Conservation (phyloP, 495 filamentous ascomycete genomes). For the Elasticomyces elasticus region DNA sequence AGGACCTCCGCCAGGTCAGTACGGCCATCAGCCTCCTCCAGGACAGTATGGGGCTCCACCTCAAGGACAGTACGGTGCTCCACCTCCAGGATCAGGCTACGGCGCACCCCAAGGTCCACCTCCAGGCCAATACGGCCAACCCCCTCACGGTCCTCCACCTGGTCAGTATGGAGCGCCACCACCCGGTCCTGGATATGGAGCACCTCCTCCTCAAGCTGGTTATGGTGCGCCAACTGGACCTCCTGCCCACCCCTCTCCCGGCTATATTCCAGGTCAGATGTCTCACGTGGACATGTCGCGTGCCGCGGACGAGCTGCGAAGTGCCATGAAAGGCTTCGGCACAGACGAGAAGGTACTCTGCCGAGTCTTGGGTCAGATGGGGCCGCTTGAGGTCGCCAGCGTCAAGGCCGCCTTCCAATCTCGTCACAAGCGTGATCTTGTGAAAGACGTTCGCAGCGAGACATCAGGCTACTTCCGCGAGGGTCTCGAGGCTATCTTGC, state of each 20-base stretch:
- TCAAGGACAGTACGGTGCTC: slow-evolving; percentile 12
- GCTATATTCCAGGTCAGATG: slow-evolving; percentile 23
- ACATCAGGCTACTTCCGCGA: slow-evolving; percentile 61
- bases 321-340: slow-evolving; percentile 86
- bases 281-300: slow-evolving; percentile 24
- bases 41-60: slow-evolving; percentile 11
- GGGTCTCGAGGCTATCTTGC: slow-evolving; percentile 58
- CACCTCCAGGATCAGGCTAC: too few species aligned
- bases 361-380: slow-evolving; percentile 50
- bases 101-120: too few species aligned
- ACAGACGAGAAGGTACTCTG: slow-evolving; percentile 74
- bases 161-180: slow-evolving; percentile 16
- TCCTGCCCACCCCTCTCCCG: slow-evolving; percentile 23
- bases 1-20: slow-evolving; percentile 17
- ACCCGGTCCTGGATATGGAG: slow-evolving; percentile 8
- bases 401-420: slow-evolving; percentile 57
- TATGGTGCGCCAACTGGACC: slow-evolving; percentile 4
- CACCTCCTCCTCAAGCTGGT: slow-evolving; percentile 9
- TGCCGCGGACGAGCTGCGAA: slow-evolving; percentile 60
- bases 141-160: slow-evolving; percentile 13
- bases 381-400: slow-evolving; percentile 61
- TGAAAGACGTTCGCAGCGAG: slow-evolving; percentile 67
- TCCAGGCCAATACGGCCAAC: slow-evolving; percentile 2
- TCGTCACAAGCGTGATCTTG: slow-evolving; percentile 53
- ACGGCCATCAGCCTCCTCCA: neutral